Percentiles rank a stretch among this genome's conserved stretches.
Conservation (phyloP, 371 early-diverging fungal genomes). For the Capillidium heterosporum region DNA sequence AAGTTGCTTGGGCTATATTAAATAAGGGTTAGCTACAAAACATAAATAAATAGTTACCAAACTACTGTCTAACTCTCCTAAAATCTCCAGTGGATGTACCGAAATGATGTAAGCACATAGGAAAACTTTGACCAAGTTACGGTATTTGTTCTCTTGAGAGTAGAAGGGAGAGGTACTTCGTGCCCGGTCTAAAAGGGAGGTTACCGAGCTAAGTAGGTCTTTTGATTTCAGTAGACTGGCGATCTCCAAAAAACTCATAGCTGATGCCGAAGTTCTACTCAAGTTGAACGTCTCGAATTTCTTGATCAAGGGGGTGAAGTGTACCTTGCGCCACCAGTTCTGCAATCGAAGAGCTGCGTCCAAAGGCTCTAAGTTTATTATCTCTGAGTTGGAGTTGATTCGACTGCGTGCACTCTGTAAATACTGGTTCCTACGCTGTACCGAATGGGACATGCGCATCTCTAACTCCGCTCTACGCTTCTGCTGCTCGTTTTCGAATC, state of each 20-base stretch:
- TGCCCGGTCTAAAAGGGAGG: constrained; percentile 4
- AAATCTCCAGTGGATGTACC: constrained; percentile 35
- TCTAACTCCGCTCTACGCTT: background rate
- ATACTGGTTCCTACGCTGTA: background rate
- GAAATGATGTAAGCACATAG: constrained; percentile 47
- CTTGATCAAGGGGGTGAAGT: background rate
- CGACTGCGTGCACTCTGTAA: background rate
- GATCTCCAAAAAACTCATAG: background rate
- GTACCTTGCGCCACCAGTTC: background rate
- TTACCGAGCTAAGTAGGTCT: constrained; percentile 1
- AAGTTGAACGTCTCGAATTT: background rate
- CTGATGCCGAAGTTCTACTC: background rate
- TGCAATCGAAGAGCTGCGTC: background rate
- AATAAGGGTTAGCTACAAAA: too few species aligned
- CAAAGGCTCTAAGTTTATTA: background rate
- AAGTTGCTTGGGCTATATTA: constrained; percentile 14
- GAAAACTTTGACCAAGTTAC: constrained; percentile 33
- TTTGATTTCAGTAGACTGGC: background rate
- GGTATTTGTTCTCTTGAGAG: constrained; percentile 8
- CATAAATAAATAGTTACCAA: background rate
- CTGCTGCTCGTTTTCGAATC: background rate
- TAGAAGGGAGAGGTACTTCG: constrained; percentile 4
- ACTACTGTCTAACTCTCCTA: background rate
- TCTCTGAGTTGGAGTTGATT: background rate
- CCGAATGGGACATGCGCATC: background rate